A percentile compares a stretch with the other conserved stretches of the same genome.
These are phyloP conservation scores for Stereum hirsutum DNA, from an alignment of 1,284 basidiomycete genomes.

Conservation along the genomic window DNA sequence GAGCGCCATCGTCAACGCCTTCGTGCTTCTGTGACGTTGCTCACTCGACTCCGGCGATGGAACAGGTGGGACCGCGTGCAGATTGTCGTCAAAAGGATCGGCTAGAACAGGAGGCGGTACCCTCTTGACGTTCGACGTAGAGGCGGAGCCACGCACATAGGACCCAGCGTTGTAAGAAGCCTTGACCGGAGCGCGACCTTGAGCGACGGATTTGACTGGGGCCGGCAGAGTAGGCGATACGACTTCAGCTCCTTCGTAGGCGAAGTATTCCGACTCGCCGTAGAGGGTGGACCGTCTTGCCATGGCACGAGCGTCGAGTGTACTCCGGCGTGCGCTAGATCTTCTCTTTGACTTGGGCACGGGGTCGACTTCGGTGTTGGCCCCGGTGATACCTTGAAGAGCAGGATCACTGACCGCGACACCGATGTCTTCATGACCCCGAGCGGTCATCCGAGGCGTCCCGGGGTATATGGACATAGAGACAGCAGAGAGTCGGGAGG, in stretches of 20 bases:
- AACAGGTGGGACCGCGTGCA: slow-evolving; percentile 21
- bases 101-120: slow-evolving; percentile 4
- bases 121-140: slow-evolving; percentile 8
- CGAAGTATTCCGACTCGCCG: slow-evolving; percentile 12
- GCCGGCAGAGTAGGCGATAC: slow-evolving; percentile 27
- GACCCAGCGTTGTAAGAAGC: slow-evolving; percentile 50
- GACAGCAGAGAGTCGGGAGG: slow-evolving; percentile 37
- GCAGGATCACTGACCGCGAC: slow-evolving; percentile 24
- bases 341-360: slow-evolving; percentile 15
- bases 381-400: neutral
- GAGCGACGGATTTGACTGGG: slow-evolving; percentile 3
- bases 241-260: slow-evolving; percentile 24
- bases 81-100: slow-evolving; percentile 21
- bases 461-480: slow-evolving; percentile 46
- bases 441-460: slow-evolving; percentile 27
- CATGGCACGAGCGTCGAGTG: slow-evolving; percentile 11
- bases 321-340: slow-evolving; percentile 18
- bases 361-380: slow-evolving; percentile 3
- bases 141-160: slow-evolving; percentile 40
- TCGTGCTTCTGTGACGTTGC: slow-evolving; percentile 30
- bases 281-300: slow-evolving; percentile 11
- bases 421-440: slow-evolving; percentile 26
- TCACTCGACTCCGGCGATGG: slow-evolving; percentile 19
- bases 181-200: slow-evolving; percentile 52
- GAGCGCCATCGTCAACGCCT: slow-evolving; percentile 45